These are phyloP conservation scores for Daedaleopsis nitida DNA, from an alignment of 768 basidiomycete genomes.

Conservation along the genomic window DNA sequence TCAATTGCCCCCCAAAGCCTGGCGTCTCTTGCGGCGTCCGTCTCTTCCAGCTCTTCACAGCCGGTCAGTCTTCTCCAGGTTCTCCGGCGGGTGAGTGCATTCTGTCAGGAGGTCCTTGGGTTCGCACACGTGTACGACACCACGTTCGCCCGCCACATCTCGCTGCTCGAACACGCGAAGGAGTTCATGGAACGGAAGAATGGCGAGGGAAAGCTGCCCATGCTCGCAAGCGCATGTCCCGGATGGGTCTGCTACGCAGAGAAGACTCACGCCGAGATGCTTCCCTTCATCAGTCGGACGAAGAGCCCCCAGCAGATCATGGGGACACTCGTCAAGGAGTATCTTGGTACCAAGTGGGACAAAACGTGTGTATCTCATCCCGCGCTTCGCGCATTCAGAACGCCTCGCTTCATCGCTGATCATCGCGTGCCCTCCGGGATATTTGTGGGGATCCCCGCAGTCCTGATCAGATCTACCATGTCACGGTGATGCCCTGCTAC, in stretches of 20 bases:
- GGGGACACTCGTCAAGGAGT: slow-evolving; percentile 91
- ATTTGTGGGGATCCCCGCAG: slow-evolving; percentile 38
- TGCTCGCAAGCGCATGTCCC: slow-evolving; percentile 95
- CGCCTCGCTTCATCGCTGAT: not conserved
- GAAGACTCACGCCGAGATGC: slow-evolving; percentile 92
- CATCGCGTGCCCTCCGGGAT: not conserved
- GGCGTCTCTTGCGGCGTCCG: slow-evolving; percentile 73
- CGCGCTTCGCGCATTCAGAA: not conserved
- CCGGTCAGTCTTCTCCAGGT: slow-evolving; percentile 56
- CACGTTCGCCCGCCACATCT: slow-evolving; percentile 89
- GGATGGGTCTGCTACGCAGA: slow-evolving; percentile 99
- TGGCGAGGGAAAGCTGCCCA: slow-evolving; percentile 59
- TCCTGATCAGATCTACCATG: slow-evolving; percentile 90
- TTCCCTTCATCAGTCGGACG: slow-evolving; percentile 85
- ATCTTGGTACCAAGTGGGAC: slow-evolving; percentile 71
- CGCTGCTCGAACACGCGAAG: slow-evolving; percentile 74
- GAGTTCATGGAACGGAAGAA: slow-evolving; percentile 78
- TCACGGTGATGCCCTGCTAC: slow-evolving; percentile 98
- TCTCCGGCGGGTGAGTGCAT: slow-evolving; percentile 70
- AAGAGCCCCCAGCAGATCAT: slow-evolving; percentile 95
- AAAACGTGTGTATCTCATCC: slow-evolving; percentile 55
- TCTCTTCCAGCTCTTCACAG: slow-evolving; percentile 46
- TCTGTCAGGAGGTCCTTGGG: slow-evolving; percentile 67
- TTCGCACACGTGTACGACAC: slow-evolving; percentile 90
- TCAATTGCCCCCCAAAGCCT: slow-evolving; percentile 91